Evolutionary conservation across 805 yeast genomes (phyloP), one percentile per base, ranked within the genome.

Genomic region (Maudiozyma serrabonitensis): DNA sequence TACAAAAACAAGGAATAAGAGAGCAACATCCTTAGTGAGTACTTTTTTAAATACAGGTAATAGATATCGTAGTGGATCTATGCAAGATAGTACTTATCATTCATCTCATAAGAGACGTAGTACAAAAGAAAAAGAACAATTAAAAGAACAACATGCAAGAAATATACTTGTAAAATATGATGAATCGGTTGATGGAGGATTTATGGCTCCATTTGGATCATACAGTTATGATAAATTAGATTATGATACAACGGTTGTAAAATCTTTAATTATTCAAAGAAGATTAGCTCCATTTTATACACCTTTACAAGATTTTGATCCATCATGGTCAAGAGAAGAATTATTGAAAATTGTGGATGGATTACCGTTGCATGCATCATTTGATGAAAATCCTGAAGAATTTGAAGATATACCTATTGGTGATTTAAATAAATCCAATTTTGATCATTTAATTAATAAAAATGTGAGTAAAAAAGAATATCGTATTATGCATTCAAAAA

Each of bases 131-230:
- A 79, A 76, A 59, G 82, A 76, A 51, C 63, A 61, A 46, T 63
- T 64, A 46, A 75, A 75, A 49, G 85, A 81, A 52, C 66, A 67
- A 16, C 87, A 81, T 56, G 78, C 77, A 48, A 57, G 69, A 53
- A 75, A 80, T 23, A 68, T 85, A 48, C 69, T 85, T 21, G 87
- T 85, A 2, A 71, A 75, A 52, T 76, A 66, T 57, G 72, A 72
- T 39, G 95, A 87, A 60, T 79, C 72, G 54, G 95, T 91, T 15
- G 98, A 93, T 68, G 99, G 99, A 18, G 99, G 99, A 1, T 89
- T 71, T 62, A 68, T 91, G 54, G 96, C 95, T 1, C 96, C 98
- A 0, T 87, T 78, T 67, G 97, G 97, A 1, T 85, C 86, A 32
- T 91, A 91, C 67, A 78, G 81, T 54, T 72, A 76, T 32, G 81